phyloP scores from a whole-genome alignment of 345 rosid genomes.

The Kernera saxatilis region DNA sequence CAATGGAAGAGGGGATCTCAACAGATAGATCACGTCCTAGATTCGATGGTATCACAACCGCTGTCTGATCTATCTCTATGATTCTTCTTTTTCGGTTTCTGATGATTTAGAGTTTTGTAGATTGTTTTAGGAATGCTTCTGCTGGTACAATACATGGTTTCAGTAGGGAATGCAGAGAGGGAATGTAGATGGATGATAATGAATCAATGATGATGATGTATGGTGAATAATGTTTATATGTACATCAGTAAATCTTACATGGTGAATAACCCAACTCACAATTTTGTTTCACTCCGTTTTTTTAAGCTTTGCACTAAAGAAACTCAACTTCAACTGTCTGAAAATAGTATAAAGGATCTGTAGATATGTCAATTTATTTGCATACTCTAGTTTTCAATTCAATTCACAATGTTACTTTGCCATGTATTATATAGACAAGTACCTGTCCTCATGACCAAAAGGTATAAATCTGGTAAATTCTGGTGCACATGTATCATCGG shows the following conservation, averaged over 20 bases:
- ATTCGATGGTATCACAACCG: constrained; percentile 27
- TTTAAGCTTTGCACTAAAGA: neutral
- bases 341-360: neutral
- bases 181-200: neutral
- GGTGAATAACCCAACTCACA: constrained; percentile 17
- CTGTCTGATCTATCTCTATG: constrained; percentile 7
- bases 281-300: neutral
- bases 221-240: constrained; percentile 20
- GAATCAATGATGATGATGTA: constrained; percentile 10
- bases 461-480: constrained; percentile 18
- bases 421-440: neutral
- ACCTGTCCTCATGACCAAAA: neutral
- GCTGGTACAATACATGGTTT: constrained; percentile 1
- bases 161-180: neutral
- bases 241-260: constrained; percentile 27
- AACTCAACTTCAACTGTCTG: neutral
- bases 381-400: constrained; percentile 1
- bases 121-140: constrained; percentile 21
- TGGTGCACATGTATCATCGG: constrained; percentile 11
- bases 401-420: neutral
- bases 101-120: constrained; percentile 16
- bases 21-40: constrained; percentile 24
- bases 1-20: constrained; percentile 32
- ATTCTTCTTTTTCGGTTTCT: neutral
- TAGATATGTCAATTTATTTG: neutral